Conservation (phyloP, 495 filamentous ascomycete genomes). For the Podospora anserina region DNA sequence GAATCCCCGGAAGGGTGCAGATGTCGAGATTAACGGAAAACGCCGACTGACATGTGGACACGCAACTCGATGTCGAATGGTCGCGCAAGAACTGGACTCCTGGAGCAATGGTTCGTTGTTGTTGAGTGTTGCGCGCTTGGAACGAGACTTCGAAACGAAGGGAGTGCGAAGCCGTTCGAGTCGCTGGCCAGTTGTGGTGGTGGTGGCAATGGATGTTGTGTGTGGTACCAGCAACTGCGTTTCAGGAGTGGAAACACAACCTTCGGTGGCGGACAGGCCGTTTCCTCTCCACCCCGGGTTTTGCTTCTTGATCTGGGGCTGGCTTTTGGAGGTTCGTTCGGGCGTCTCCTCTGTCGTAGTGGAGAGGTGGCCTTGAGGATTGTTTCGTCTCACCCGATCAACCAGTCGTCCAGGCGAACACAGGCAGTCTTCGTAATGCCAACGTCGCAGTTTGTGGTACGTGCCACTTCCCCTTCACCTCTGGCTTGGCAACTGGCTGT, state of each 20-base stretch:
- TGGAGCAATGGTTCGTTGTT: neutral
- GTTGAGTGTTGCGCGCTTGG: slow-evolving; percentile 6
- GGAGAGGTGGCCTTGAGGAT: slow-evolving; percentile 6
- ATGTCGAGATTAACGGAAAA: slow-evolving; percentile 2
- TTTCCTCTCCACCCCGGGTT: neutral
- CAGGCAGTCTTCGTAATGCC: slow-evolving; percentile 6
- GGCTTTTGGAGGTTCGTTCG: neutral
- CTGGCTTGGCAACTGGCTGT: slow-evolving; percentile 6
- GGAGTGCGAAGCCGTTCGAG: neutral
- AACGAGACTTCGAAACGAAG: slow-evolving; percentile 11
- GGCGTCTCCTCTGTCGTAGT: neutral
- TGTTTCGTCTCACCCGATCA: slow-evolving; percentile 1
- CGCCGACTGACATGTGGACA: slow-evolving; percentile 5
- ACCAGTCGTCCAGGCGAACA: neutral
- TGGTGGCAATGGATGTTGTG: neutral
- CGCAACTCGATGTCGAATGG: neutral
- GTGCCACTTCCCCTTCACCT: slow-evolving; percentile 4
- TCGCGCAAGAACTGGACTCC: neutral
- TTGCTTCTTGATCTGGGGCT: neutral
- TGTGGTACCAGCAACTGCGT: neutral
- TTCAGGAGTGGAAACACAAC: neutral
- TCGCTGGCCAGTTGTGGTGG: slow-evolving; percentile 1
- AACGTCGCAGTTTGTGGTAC: slow-evolving; percentile 7
- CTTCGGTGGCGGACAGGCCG: neutral
- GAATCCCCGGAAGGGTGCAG: slow-evolving; percentile 9